Percentiles rank a stretch among this genome's conserved stretches.
These are phyloP conservation scores for Colletotrichum lentis DNA, from an alignment of 2,329 filamentous ascomycete species.

Conservation along the genomic window DNA sequence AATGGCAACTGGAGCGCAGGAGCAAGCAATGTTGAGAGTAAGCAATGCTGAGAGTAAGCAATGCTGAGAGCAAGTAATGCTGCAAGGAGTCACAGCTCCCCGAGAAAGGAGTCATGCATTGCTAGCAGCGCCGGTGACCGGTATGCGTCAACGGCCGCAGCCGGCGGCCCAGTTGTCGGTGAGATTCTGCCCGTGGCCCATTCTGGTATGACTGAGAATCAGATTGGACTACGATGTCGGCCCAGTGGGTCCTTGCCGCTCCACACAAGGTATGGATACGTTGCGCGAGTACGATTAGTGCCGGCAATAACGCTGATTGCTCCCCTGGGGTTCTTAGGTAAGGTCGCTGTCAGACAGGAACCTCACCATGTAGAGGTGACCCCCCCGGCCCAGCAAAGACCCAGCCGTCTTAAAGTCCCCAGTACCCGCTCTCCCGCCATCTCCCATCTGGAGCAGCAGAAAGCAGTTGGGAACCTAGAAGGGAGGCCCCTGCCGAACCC, in stretches of 20 bases:
- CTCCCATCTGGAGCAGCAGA: slow-evolving; percentile 27
- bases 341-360: slow-evolving; percentile 35
- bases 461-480: not conserved
- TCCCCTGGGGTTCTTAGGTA: slow-evolving; percentile 36
- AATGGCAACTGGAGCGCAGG: not conserved
- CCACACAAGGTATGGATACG: slow-evolving; percentile 8
- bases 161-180: slow-evolving; percentile 33
- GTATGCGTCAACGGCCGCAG: slow-evolving; percentile 28
- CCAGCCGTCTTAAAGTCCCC: slow-evolving; percentile 36
- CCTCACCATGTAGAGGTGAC: slow-evolving; percentile 33
- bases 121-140: slow-evolving; percentile 13
- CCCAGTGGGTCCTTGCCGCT: slow-evolving; percentile 8
- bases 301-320: slow-evolving; percentile 37
- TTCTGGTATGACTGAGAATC: slow-evolving; percentile 28
- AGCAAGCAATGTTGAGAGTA: slow-evolving; percentile 2
- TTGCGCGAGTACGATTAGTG: not conserved
- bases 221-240: slow-evolving; percentile 26
- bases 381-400: slow-evolving; percentile 9
- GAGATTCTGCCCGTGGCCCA: slow-evolving; percentile 28
- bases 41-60: not conserved
- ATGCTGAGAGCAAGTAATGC: no score
- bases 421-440: slow-evolving; percentile 29
- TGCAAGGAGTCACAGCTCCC: slow-evolving; percentile 2
- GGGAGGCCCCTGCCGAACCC: slow-evolving; percentile 30
- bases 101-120: slow-evolving; percentile 12